Evolutionary conservation across 179 eudicot genomes (phyloP).

Genomic region (Carnegiea gigantea): DNA sequence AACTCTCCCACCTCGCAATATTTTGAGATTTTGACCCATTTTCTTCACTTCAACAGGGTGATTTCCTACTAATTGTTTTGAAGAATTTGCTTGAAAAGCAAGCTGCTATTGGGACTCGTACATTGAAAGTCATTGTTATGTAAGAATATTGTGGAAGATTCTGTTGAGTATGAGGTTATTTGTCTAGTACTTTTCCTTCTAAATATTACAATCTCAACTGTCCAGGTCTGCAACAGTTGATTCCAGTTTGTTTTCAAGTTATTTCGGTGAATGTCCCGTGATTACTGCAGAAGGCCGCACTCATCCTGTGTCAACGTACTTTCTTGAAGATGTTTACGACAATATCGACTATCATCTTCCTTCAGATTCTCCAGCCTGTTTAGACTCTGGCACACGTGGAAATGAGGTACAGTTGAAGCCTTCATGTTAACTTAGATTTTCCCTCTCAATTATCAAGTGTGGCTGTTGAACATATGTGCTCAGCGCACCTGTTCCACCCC

Average conservation of each 20-base stretch:
- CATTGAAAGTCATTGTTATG: slow-evolving; percentile 91
- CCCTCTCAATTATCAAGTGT: slow-evolving; percentile 3
- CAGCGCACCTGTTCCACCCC: background rate
- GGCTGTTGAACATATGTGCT: background rate
- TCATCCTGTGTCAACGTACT: slow-evolving; percentile 83
- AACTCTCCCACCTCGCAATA: background rate
- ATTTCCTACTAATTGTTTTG: slow-evolving; percentile 79
- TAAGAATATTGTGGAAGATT: slow-evolving; percentile 32
- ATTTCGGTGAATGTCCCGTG: slow-evolving; percentile 89
- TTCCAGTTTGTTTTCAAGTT: slow-evolving; percentile 78
- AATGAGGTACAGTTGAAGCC: slow-evolving; percentile 28
- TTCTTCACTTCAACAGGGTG: slow-evolving; percentile 60
- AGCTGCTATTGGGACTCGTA: slow-evolving; percentile 46
- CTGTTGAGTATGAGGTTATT: background rate
- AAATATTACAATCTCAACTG: slow-evolving; percentile 10
- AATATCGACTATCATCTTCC: slow-evolving; percentile 66
- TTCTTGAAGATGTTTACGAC: slow-evolving; percentile 88
- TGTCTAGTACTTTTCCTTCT: slow-evolving; percentile 9
- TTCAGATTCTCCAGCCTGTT: slow-evolving; percentile 85
- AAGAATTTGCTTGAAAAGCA: slow-evolving; percentile 86
- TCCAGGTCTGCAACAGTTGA: slow-evolving; percentile 98
- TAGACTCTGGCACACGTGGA: slow-evolving; percentile 50
- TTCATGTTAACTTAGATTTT: background rate
- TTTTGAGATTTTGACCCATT: slow-evolving; percentile 10
- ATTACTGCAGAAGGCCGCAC: slow-evolving; percentile 93